Evolutionary conservation across 257 asterid species (phyloP), one percentile per base, ranked within the genome.

Genomic region (Nicotiana noctiflora): DNA sequence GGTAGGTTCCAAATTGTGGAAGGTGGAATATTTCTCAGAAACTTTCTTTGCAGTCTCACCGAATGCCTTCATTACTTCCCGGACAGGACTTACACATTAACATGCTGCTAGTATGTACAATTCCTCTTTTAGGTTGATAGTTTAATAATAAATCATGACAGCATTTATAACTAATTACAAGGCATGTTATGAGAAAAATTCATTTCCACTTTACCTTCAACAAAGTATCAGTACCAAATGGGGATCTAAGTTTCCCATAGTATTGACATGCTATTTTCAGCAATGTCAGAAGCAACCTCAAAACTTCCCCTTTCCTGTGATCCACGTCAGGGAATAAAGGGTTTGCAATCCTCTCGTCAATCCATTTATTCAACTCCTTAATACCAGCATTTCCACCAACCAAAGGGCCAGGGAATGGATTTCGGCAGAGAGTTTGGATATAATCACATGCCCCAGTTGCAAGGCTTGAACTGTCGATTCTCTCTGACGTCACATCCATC

Each of bases 201-300:
- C 60, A 55, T 55, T 51, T 55, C 60, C 60, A 55, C 12, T 27
- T 57, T 87, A 94, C 99, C 99, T 92, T 91, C 81, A 82, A 76
- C 5, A 46, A 80, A 67, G 89, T 61, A 80, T 96, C 99, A 60
- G 97, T 82, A 72, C 97, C 98, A 79, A 91, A 91, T 55, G 99
- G 97, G 51, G 97, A 91, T 55, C 99, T 92, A 44, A 96, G 91
- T 87, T 91, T 94, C 68, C 99, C 99, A 83, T 94, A 94, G 83
- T 89, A 87, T 83, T 90, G 97, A 82, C 97, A 90, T 53, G 92
- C 92, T 82, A 96, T 89, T 88, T 91, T 95, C 53, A 95, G 90
- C 90, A 95, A 84, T 8, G 95, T 90, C 17, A 93, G 90, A 65
- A 95, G 97, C 84, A 93, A 80, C 89, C 82, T 91, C 90, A 91